Conservation (phyloP, 352 stramenopile genomes). For the Globisporangium parvum region DNA sequence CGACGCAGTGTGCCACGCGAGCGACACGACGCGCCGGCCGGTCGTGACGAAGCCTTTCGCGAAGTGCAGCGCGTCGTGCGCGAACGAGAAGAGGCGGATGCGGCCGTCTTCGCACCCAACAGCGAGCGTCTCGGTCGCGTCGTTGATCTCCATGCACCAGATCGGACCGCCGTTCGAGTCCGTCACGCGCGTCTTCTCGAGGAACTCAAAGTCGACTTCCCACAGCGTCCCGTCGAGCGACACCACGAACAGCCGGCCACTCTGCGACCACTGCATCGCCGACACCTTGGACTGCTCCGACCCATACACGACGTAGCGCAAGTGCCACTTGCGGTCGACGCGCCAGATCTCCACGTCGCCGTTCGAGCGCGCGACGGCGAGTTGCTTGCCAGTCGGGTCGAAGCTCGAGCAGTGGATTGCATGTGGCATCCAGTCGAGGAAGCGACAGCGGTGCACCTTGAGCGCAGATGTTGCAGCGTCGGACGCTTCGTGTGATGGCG, state of each 20-base stretch:
- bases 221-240: conserved; percentile 73
- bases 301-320: conserved; percentile 64
- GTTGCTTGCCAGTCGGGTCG: conserved; percentile 37
- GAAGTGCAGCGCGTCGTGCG: conserved; percentile 74
- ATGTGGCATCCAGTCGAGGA: conserved; percentile 80
- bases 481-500: not conserved
- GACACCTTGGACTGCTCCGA: conserved; percentile 60
- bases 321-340: conserved; percentile 58
- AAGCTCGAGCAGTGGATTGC: conserved; percentile 63
- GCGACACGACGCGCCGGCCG: conserved; percentile 65
- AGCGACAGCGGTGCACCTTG: conserved; percentile 77
- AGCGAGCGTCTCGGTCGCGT: conserved; percentile 51
- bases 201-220: conserved; percentile 70
- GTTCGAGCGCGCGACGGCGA: conserved; percentile 74
- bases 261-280: conserved; percentile 51
- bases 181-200: conserved; percentile 70
- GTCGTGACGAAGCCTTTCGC: conserved; percentile 78
- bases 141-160: conserved; percentile 82
- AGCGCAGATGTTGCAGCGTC: conserved; percentile 16
- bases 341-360: conserved; percentile 82
- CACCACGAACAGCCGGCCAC: conserved; percentile 53
- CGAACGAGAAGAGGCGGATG: conserved; percentile 84
- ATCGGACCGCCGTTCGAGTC: conserved; percentile 87
- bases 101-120: conserved; percentile 88
- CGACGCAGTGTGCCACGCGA: conserved; percentile 71